These are phyloP conservation scores for Rickenella mellea DNA, from an alignment of 768 basidiomycete species.

Conservation along the genomic window DNA sequence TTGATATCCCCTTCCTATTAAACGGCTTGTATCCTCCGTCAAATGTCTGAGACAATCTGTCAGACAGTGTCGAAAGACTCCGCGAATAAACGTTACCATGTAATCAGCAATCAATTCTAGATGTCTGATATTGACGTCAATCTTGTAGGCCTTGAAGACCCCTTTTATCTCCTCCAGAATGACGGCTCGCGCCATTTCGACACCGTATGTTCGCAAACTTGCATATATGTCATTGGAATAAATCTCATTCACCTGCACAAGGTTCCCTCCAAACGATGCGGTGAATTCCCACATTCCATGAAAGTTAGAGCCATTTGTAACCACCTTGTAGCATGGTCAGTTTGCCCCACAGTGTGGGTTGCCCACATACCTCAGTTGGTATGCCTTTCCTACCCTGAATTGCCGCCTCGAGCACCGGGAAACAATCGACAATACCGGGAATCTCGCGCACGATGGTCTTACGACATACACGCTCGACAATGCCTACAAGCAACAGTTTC, in stretches of 20 bases:
- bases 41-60: slow-evolving; percentile 57
- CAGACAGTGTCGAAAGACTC: not conserved
- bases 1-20: slow-evolving; percentile 90
- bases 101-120: slow-evolving; percentile 97
- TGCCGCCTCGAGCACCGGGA: slow-evolving; percentile 56
- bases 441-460: slow-evolving; percentile 86
- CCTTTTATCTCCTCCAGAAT: slow-evolving; percentile 87
- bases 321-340: slow-evolving; percentile 35
- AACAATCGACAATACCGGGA: slow-evolving; percentile 79
- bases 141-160: slow-evolving; percentile 92
- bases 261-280: slow-evolving; percentile 34
- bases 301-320: slow-evolving; percentile 92
- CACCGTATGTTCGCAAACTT: slow-evolving; percentile 85
- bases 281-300: slow-evolving; percentile 78
- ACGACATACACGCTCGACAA: slow-evolving; percentile 81
- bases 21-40: slow-evolving; percentile 98
- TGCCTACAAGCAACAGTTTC: slow-evolving; percentile 87
- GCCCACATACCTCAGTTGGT: not conserved
- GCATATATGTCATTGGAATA: slow-evolving; percentile 96
- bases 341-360: not conserved
- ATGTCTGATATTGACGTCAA: slow-evolving; percentile 90
- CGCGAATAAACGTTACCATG: slow-evolving; percentile 58
- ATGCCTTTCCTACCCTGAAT: slow-evolving; percentile 28
- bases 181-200: slow-evolving; percentile 89
- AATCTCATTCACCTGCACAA: slow-evolving; percentile 68